These are phyloP conservation scores for Stagonosporopsis rhizophila DNA, from an alignment of 2,329 filamentous ascomycete species.

Conservation along the genomic window DNA sequence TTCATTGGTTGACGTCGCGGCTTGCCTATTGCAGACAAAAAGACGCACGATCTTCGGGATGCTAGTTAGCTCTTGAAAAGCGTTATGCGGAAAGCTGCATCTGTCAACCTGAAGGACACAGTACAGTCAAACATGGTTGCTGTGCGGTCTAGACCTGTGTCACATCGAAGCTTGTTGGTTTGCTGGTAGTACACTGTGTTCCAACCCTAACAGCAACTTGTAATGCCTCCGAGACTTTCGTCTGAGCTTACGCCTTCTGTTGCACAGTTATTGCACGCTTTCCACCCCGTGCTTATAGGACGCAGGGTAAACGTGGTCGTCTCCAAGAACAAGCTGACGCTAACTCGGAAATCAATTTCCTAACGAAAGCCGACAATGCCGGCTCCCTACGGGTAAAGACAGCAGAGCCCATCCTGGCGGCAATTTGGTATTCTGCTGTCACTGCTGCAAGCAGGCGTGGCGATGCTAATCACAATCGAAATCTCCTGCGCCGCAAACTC, in stretches of 20 bases:
- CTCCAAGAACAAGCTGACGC: background rate
- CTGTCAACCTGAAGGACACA: too few species aligned
- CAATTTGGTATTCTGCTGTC: background rate
- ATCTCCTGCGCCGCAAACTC: background rate
- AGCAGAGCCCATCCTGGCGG: background rate
- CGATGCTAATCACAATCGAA: background rate
- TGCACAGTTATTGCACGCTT: background rate
- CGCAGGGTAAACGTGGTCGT: background rate
- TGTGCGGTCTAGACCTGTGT: background rate
- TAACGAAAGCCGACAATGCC: background rate
- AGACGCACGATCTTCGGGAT: too few species aligned
- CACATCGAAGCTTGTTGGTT: background rate
- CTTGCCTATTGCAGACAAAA: background rate
- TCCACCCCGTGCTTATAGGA: background rate
- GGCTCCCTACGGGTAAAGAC: background rate
- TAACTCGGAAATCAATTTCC: background rate
- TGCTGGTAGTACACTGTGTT: background rate
- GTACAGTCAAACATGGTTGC: too few species aligned
- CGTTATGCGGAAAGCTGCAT: too few species aligned
- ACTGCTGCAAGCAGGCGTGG: background rate
- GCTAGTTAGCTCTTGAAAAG: too few species aligned
- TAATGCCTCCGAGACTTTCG: background rate
- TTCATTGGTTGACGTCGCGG: background rate
- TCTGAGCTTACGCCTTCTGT: background rate
- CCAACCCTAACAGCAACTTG: background rate